Percentiles rank a stretch among this genome's conserved stretches.
These are phyloP conservation scores for Phaeosphaeria sp. DNA, from an alignment of 2,329 filamentous ascomycete genomes.

Conservation along the genomic window DNA sequence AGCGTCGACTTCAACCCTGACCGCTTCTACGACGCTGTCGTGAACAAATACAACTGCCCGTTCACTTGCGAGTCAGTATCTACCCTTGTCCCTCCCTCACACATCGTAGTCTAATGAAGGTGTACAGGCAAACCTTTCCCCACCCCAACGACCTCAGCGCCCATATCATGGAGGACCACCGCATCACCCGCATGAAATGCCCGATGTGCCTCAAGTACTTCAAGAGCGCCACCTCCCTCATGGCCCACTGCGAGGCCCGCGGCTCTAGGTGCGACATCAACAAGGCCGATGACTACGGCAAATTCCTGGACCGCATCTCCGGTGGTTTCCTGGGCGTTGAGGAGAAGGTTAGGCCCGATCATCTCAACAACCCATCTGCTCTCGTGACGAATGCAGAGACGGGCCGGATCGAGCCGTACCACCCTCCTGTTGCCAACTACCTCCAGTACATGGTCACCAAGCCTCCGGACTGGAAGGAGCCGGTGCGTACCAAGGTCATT, in stretches of 20 bases:
- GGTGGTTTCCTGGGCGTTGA: constrained; percentile 51
- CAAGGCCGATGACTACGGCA: constrained; percentile 42
- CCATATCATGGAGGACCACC: constrained; percentile 49
- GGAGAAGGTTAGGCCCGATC: constrained; percentile 41
- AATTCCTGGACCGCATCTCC: constrained; percentile 49
- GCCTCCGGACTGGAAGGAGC: constrained; percentile 42
- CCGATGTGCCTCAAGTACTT: constrained; percentile 52
- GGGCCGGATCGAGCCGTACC: constrained; percentile 30
- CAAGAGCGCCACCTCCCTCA: constrained; percentile 45
- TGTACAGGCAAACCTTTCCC: constrained; percentile 31
- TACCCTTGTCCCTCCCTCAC: neutral
- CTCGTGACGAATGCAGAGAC: constrained; percentile 28
- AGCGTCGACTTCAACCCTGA: constrained; percentile 57
- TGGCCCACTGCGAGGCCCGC: constrained; percentile 50
- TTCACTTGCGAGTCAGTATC: constrained; percentile 59
- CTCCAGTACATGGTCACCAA: constrained; percentile 40
- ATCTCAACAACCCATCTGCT: constrained; percentile 29
- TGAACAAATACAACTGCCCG: constrained; percentile 62
- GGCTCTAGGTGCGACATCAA: constrained; percentile 43
- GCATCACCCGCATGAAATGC: constrained; percentile 46
- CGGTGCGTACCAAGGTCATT: constrained; percentile 19
- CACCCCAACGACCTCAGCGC: constrained; percentile 37
- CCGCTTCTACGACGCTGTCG: constrained; percentile 55
- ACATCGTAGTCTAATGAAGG: neutral
- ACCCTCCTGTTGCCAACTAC: constrained; percentile 34